Conservation (phyloP, 2,329 filamentous ascomycete species). For the Stylonectria norvegica region DNA sequence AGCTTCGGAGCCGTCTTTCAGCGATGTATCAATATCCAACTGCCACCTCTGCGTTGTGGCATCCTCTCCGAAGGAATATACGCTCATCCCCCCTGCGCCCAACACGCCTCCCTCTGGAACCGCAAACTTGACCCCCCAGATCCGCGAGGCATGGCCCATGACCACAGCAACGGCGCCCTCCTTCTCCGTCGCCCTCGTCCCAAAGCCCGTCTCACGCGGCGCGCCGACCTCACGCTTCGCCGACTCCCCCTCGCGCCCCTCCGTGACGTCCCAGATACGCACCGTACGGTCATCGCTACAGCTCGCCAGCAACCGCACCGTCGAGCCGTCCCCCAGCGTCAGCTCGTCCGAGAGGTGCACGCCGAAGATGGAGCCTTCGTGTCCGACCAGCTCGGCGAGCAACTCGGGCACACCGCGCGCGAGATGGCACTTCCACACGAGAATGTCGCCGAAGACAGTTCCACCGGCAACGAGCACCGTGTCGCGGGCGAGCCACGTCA, state of each 20-base stretch:
- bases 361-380: constrained; percentile 93
- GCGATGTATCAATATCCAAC: constrained; percentile 38
- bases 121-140: constrained; percentile 80
- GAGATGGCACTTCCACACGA: constrained; percentile 76
- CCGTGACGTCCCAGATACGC: constrained; percentile 78
- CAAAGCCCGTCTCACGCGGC: constrained; percentile 62
- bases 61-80: constrained; percentile 85
- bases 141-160: constrained; percentile 85
- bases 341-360: constrained; percentile 68
- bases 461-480: constrained; percentile 77
- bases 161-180: constrained; percentile 57
- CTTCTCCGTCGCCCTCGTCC: constrained; percentile 30
- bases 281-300: constrained; percentile 95
- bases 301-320: constrained; percentile 69
- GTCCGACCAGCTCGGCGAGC: constrained; percentile 57
- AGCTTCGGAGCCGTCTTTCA: neutral
- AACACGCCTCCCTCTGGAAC: constrained; percentile 15
- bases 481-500: constrained; percentile 57
- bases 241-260: constrained; percentile 30
- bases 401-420: constrained; percentile 33
- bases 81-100: constrained; percentile 34
- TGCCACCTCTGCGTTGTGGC: constrained; percentile 72
- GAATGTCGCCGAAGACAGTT: constrained; percentile 90
- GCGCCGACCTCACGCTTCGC: constrained; percentile 25
- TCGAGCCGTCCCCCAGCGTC: constrained; percentile 32